Evolutionary conservation across 139 green algal genomes (phyloP).

Genomic region (Picochlorum sp.): DNA sequence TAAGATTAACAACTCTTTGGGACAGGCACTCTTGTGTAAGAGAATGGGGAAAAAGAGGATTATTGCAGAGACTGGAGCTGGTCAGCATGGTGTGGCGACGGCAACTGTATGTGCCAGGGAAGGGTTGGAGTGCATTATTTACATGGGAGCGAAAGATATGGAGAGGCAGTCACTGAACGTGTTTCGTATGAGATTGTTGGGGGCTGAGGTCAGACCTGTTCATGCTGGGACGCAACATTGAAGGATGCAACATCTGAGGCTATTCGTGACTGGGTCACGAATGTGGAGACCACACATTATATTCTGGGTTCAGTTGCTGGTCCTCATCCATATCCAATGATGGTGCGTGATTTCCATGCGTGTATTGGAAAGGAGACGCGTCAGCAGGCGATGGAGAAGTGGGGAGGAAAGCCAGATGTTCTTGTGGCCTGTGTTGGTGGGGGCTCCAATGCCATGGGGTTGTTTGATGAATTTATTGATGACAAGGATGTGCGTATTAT

Average conservation of each 20-base stretch:
- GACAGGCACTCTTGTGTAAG: slow-evolving; percentile 87
- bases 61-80: slow-evolving; percentile 96
- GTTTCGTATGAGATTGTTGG: slow-evolving; percentile 97
- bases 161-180: slow-evolving; percentile 96
- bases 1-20: slow-evolving; percentile 99
- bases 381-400: slow-evolving; percentile 72
- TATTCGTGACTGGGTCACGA: slow-evolving; percentile 99
- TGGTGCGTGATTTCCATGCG: slow-evolving; percentile 96
- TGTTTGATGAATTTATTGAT: slow-evolving; percentile 97
- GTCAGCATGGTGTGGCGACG: slow-evolving; percentile 97
- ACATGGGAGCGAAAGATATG: slow-evolving; percentile 99
- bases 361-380: slow-evolving; percentile 88
- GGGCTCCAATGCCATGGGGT: slow-evolving; percentile 96
- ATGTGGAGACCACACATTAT: slow-evolving; percentile 99
- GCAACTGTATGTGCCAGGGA: slow-evolving; percentile 92
- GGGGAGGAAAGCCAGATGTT: slow-evolving; percentile 82
- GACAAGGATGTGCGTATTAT: slow-evolving; percentile 73
- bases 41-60: slow-evolving; percentile 93
- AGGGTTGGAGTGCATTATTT: slow-evolving; percentile 94
- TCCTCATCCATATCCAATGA: slow-evolving; percentile 98
- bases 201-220: slow-evolving; percentile 88
- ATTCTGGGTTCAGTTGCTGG: slow-evolving; percentile 94
- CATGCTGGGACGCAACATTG: slow-evolving; percentile 86
- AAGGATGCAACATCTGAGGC: slow-evolving; percentile 97
- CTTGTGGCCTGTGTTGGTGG: slow-evolving; percentile 95